Percentiles rank a stretch among this genome's conserved stretches.
Evolutionary conservation across 2,329 filamentous ascomycete species (phyloP).

Genomic region (Atkinsonella texensis): DNA sequence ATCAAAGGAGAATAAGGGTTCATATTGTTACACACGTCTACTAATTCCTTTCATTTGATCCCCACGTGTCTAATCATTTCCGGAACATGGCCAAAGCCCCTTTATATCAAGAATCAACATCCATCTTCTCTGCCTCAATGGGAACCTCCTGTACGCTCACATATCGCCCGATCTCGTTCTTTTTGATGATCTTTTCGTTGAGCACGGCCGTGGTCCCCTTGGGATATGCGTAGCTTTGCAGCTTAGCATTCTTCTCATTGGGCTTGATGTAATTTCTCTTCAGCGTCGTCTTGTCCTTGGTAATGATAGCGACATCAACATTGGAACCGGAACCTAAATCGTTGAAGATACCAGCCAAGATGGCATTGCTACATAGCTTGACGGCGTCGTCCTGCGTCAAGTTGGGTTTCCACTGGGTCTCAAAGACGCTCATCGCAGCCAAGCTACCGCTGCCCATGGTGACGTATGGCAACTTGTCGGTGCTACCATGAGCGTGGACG

Average conservation of each 20-base stretch:
- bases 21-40: conserved; percentile 5
- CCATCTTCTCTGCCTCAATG: conserved; percentile 57
- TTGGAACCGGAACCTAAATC: conserved; percentile 95
- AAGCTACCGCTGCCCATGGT: conserved; percentile 97
- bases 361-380: conserved; percentile 71
- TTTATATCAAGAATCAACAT: conserved; percentile 42
- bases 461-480: conserved; percentile 97
- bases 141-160: conserved; percentile 81
- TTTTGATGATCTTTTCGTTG: conserved; percentile 91
- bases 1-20: not conserved
- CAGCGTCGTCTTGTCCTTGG: conserved; percentile 85
- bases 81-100: not conserved
- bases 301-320: conserved; percentile 93
- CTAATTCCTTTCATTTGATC: not conserved
- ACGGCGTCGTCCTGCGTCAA: conserved; percentile 73
- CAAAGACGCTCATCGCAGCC: conserved; percentile 96
- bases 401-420: conserved; percentile 81
- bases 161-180: conserved; percentile 88
- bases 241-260: conserved; percentile 82
- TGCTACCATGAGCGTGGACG: conserved; percentile 94
- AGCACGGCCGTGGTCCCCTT: conserved; percentile 90
- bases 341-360: conserved; percentile 96
- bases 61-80: not conserved
- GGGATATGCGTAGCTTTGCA: conserved; percentile 83
- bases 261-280: conserved; percentile 88